Percentiles rank a stretch among this genome's conserved stretches.
phyloP scores from a whole-genome alignment of 345 rosid species.

The Anacardium occidentale region DNA sequence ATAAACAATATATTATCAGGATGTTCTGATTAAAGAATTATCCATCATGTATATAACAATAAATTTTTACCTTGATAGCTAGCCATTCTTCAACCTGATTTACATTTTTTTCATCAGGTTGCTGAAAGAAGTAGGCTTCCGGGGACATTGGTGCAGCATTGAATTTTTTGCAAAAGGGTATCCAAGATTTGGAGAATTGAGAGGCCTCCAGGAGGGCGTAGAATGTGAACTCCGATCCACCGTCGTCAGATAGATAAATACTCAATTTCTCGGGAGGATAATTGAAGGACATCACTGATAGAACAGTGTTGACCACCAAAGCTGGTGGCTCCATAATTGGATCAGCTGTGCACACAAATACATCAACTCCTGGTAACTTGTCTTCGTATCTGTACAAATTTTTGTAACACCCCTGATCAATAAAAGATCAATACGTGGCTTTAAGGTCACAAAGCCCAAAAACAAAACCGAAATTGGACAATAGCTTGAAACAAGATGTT shows the following conservation, averaged over 20 bases:
- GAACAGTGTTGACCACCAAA: conserved; percentile 38
- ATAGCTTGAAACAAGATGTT: too few species aligned
- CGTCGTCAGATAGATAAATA: conserved; percentile 46
- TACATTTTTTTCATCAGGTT: not conserved
- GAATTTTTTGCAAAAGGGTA: conserved; percentile 36
- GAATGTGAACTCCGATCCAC: conserved; percentile 38
- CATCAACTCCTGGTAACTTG: conserved; percentile 33
- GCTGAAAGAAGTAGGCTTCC: conserved; percentile 26
- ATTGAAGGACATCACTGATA: conserved; percentile 36
- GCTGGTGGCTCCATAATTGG: conserved; percentile 40
- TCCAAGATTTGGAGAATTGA: conserved; percentile 35
- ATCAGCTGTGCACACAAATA: conserved; percentile 49
- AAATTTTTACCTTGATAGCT: conserved; percentile 18
- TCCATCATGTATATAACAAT: too few species aligned
- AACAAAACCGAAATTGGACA: too few species aligned
- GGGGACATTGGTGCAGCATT: conserved; percentile 32
- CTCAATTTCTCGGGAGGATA: conserved; percentile 36
- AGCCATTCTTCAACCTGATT: conserved; percentile 8
- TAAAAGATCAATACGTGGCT: too few species aligned
- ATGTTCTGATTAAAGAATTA: too few species aligned
- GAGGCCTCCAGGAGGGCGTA: conserved; percentile 43
- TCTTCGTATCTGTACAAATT: conserved; percentile 22
- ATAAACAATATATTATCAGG: not conserved
- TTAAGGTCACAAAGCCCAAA: too few species aligned
- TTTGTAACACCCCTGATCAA: too few species aligned